Evolutionary conservation across 2,329 filamentous ascomycete genomes (phyloP).

Genomic region (Alternaria metachromatica): DNA sequence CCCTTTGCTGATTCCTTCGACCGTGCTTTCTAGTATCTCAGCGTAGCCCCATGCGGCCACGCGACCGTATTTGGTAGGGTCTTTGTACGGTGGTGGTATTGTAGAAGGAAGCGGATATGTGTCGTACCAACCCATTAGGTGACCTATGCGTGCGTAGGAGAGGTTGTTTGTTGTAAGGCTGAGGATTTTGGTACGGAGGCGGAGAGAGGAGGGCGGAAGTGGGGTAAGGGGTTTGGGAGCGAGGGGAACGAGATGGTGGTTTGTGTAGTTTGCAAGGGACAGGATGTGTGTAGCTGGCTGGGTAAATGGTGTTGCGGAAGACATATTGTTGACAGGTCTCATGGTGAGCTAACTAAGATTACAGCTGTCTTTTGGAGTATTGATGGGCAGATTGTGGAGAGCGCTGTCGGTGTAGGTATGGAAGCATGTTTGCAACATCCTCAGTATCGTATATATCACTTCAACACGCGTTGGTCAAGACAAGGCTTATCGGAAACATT

Average conservation of each 20-base stretch:
- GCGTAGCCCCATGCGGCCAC: slow-evolving; percentile 60
- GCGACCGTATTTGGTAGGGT: slow-evolving; percentile 53
- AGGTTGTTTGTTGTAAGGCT: slow-evolving; percentile 36
- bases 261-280: slow-evolving; percentile 23
- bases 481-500: neutral
- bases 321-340: neutral
- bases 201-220: slow-evolving; percentile 28
- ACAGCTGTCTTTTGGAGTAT: neutral
- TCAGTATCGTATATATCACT: neutral
- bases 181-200: slow-evolving; percentile 26
- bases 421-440: neutral
- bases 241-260: slow-evolving; percentile 25
- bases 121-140: slow-evolving; percentile 51
- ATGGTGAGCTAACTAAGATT: neutral
- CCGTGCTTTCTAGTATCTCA: slow-evolving; percentile 51
- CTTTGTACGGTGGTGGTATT: slow-evolving; percentile 48
- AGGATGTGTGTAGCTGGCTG: slow-evolving; percentile 23
- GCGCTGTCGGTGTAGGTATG: neutral
- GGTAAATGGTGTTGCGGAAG: neutral
- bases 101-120: slow-evolving; percentile 52
- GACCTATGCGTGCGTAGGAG: slow-evolving; percentile 28
- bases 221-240: slow-evolving; percentile 1
- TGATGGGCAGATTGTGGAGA: neutral
- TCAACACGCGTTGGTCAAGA: neutral
- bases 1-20: slow-evolving; percentile 43